Base-by-base conservation (phyloP, 495 filamentous ascomycete species). In the Trichoderma parareesei region DNA sequence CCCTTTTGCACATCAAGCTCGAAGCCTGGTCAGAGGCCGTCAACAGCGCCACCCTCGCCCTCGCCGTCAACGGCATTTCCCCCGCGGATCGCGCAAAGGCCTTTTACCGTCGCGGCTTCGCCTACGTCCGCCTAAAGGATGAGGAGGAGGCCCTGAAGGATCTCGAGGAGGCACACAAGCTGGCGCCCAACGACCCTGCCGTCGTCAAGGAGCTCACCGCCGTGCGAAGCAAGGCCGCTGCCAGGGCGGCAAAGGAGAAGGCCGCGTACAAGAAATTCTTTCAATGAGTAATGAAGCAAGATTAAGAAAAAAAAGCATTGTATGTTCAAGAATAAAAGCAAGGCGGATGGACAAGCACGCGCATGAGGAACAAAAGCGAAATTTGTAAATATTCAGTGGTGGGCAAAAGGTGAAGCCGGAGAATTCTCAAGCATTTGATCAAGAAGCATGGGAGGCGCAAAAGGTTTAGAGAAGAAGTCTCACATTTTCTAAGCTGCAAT, bases 261-360 rank as follows among this genome's bases (percentile, higher is more conserved):
- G 89, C 86, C 41, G 89, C 88, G 38, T 94, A 91, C 72, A 86
- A 86, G 78, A 97, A 92, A 79, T 93, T 93, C 79, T 98, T 98
- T 71, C 72, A 67, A 14, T 82, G 61, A 41, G 18, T 18, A 27
- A 7, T 4, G 20, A 49, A 49, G 20, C n/a, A 49, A 20, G 11
- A 11, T 46, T n/a, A 6, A 49, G 8, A 49, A 4, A 49, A 49
- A 7, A 49, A 20, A 18, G 11, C 11, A 41, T 41, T 11, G 11
- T 0, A 3, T 27, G 27, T 27, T 27, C 27, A 11, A 1, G 11
- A 41, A 41, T 1, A 41, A 41, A 41, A 41, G 40, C 40, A 41
- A 41, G 6, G 11, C 11, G 40, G 6, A 41, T 27, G 40, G 40
- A 41, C 11, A 41, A 11, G 40, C 6, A 41, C 11, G 1, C 6